Evolutionary conservation across 495 filamentous ascomycete genomes (phyloP).

Genomic region (Delitschia confertaspora): DNA sequence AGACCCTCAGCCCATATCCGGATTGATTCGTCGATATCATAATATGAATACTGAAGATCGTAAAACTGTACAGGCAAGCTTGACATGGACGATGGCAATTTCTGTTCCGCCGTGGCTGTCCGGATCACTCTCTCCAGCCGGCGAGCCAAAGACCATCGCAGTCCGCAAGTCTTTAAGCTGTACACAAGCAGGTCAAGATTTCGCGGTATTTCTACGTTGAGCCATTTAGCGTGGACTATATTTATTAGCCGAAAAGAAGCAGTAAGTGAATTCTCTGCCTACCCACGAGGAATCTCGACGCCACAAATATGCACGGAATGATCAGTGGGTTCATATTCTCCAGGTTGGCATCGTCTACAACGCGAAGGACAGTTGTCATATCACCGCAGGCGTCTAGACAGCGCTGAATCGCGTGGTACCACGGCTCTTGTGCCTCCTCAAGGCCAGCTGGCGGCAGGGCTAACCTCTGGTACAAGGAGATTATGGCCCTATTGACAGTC

Average conservation of each 20-base stretch:
- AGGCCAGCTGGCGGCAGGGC: constrained; percentile 20
- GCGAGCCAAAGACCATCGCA: constrained; percentile 13
- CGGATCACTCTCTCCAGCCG: constrained; percentile 19
- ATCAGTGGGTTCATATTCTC: constrained; percentile 31
- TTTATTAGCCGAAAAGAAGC: background rate
- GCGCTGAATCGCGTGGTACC: constrained; percentile 32
- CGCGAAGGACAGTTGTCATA: constrained; percentile 25
- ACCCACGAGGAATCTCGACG: constrained; percentile 31
- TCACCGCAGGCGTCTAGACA: constrained; percentile 33
- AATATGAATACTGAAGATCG: constrained; percentile 18
- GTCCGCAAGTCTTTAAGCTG: constrained; percentile 16
- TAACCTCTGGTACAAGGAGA: constrained; percentile 29
- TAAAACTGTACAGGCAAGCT: constrained; percentile 16
- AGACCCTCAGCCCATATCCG: constrained; percentile 18
- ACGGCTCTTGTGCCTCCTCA: constrained; percentile 20
- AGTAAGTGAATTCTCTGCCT: background rate
- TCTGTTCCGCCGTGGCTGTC: constrained; percentile 13
- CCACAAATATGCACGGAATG: constrained; percentile 31
- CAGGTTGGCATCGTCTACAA: constrained; percentile 28
- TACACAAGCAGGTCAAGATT: constrained; percentile 19
- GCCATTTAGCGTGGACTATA: constrained; percentile 14
- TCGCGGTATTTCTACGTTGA: constrained; percentile 15
- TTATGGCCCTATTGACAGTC: constrained; percentile 25
- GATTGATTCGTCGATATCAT: constrained; percentile 18
- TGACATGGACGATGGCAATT: constrained; percentile 10